Evolutionary conservation across 208 protist species (phyloP), one percentile per base, ranked within the genome.

Genomic region (Crithidia acanthocephali): DNA sequence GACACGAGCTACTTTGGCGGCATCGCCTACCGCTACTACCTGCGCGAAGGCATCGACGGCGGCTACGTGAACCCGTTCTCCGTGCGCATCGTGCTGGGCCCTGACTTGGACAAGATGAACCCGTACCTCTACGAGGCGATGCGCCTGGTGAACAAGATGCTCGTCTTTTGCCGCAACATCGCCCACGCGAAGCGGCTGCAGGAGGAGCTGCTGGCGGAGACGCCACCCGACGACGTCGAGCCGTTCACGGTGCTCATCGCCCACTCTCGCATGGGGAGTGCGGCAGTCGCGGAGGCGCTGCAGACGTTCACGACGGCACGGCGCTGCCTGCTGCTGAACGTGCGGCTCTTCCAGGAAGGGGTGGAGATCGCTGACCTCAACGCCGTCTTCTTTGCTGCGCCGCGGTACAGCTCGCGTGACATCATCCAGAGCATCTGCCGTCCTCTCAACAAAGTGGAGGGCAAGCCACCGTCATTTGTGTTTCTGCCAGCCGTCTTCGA

Each of bases 371-470:
- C 88, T 10, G 85, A 93, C 68, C 73, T 93, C 22, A 93, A 91
- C 63, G 88, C 85, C 53, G 88, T 93, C 22, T 93, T 93, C 67
- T 93, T 93, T 53, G 85, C 85, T 1, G 83, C 85, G 0, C 88
- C 88, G 22, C 85, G 88, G 20, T 91, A 88, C 74, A 93, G 88
- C 72, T 84, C 85, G 15, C 85, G 88, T 44, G 88, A 93, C 74
- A 93, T 93, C 72, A 86, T 93, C 60, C 88, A 93, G 72, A 93
- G 85, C 50, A 89, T 93, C 65, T 93, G 88, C 62, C 83, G 88
- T 13, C 88, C 88, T 0, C 82, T 93, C 33, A 93, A 91, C 57
- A 84, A 70, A 22, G 27, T 86, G 42, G 68, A 78, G n/a, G 69
- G 74, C 30, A 93, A 93, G 64, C 81, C 85, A 22, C 64, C 59